phyloP scores from a whole-genome alignment of 2,329 filamentous ascomycete species.

The Pseudogymnoascus sp. region DNA sequence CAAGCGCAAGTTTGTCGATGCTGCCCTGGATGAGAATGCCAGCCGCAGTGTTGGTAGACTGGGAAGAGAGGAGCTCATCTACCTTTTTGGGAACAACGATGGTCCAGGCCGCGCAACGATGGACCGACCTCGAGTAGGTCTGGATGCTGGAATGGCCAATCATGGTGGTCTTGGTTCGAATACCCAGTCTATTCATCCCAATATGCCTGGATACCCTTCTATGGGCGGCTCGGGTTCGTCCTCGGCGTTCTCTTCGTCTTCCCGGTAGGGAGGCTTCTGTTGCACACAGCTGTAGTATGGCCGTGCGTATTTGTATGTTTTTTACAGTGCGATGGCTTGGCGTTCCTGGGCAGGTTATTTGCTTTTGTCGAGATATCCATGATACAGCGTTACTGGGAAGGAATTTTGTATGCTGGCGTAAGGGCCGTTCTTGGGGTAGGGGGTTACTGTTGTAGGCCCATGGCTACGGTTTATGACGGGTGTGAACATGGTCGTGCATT shows the following conservation, averaged over 20 bases:
- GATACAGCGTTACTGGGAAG: neutral
- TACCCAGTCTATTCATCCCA: neutral
- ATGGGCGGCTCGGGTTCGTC: neutral
- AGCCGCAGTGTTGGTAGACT: constrained; percentile 60
- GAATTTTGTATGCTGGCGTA: neutral
- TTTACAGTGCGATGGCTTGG: neutral
- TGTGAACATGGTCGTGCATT: neutral
- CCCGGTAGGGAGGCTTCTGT: neutral
- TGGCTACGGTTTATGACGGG: neutral
- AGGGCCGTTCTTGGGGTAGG: neutral
- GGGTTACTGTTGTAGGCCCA: neutral
- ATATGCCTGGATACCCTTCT: neutral
- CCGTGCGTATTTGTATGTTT: neutral
- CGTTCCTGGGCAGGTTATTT: constrained; percentile 1
- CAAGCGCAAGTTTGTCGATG: constrained; percentile 70
- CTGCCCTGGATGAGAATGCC: constrained; percentile 70
- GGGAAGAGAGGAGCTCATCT: constrained; percentile 58
- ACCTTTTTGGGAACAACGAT: constrained; percentile 45
- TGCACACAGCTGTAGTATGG: neutral
- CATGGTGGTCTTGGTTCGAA: neutral
- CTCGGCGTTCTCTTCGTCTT: neutral
- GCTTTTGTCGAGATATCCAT: constrained; percentile 1
- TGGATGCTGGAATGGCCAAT: neutral
- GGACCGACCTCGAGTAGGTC: neutral
- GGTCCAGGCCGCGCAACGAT: neutral